Percentiles rank a stretch among this genome's conserved stretches.
phyloP scores from a whole-genome alignment of 2,329 filamentous ascomycete species.

The Cordyceps pruinosa region DNA sequence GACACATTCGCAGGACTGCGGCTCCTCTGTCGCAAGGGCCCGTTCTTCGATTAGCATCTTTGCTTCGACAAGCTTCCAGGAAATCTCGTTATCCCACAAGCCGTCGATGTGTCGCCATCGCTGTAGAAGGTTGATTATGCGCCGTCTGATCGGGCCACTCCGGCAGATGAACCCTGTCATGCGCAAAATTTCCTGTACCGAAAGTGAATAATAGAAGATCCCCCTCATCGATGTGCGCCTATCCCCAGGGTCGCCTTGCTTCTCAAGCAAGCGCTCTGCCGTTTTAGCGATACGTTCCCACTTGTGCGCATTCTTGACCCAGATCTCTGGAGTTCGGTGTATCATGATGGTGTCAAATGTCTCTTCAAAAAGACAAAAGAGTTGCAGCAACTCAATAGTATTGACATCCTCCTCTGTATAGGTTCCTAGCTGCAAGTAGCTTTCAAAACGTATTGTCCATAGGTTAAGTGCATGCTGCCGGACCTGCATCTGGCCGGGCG shows the following conservation, averaged over 20 bases:
- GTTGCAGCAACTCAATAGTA: not conserved
- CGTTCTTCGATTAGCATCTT: slow-evolving; percentile 7
- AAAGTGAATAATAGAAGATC: slow-evolving; percentile 1
- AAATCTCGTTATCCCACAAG: not conserved
- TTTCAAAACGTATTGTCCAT: not conserved
- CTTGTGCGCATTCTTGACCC: not conserved
- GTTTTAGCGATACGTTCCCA: slow-evolving; percentile 7
- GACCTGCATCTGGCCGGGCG: not conserved
- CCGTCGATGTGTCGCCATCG: not conserved
- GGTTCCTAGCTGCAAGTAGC: not conserved
- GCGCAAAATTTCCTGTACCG: slow-evolving; percentile 3
- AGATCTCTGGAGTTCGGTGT: slow-evolving; percentile 2
- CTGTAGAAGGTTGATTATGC: not conserved
- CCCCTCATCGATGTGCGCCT: not conserved
- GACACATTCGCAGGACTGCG: not conserved
- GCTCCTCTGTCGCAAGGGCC: not conserved
- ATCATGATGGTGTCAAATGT: slow-evolving; percentile 7
- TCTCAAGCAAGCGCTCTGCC: not conserved
- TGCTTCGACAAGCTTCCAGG: slow-evolving; percentile 1
- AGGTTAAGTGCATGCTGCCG: slow-evolving; percentile 1
- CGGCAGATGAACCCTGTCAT: slow-evolving; percentile 8
- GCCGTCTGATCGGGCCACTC: not conserved
- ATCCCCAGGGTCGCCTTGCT: not conserved
- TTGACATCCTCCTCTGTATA: not conserved
- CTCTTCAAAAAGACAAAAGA: slow-evolving; percentile 6